A percentile compares a stretch with the other conserved stretches of the same genome.
Conservation (phyloP, 768 basidiomycete species). For the Ephemerocybe angulata region DNA sequence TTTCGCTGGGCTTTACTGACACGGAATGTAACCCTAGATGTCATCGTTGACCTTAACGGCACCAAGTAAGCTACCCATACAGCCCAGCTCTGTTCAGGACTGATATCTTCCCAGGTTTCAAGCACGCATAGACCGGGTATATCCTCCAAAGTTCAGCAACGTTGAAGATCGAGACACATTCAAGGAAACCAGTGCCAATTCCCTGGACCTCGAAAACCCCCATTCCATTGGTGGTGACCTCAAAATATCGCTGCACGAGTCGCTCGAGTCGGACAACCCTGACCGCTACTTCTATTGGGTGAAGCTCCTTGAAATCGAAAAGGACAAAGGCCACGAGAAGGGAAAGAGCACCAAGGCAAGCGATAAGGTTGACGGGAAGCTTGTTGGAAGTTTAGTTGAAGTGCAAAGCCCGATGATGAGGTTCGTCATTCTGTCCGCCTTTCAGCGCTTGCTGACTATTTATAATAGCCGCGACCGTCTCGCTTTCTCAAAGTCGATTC, state of each 20-base stretch:
- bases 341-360: slow-evolving; percentile 53
- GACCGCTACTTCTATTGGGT: slow-evolving; percentile 83
- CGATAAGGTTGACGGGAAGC: slow-evolving; percentile 46
- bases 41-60: slow-evolving; percentile 82
- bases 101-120: slow-evolving; percentile 56
- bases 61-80: slow-evolving; percentile 58
- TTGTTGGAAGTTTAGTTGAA: slow-evolving; percentile 77
- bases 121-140: slow-evolving; percentile 75
- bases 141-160: slow-evolving; percentile 59
- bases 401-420: slow-evolving; percentile 79
- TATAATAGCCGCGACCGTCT: slow-evolving; percentile 81
- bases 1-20: slow-evolving; percentile 12
- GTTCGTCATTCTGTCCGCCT: slow-evolving; percentile 36
- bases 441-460: neutral
- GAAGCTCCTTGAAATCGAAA: slow-evolving; percentile 75
- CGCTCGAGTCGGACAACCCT: slow-evolving; percentile 71
- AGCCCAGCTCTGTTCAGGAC: slow-evolving; percentile 6
- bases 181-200: slow-evolving; percentile 39
- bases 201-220: slow-evolving; percentile 46
- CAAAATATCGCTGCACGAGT: slow-evolving; percentile 68
- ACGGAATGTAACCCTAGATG: slow-evolving; percentile 44
- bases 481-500: slow-evolving; percentile 94
- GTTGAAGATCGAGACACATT: slow-evolving; percentile 46
- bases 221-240: slow-evolving; percentile 82
- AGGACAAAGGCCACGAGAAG: slow-evolving; percentile 64